Evolutionary conservation across 495 filamentous ascomycete genomes (phyloP), one percentile per base, ranked within the genome.

Genomic region (Talaromyces borbonicus): DNA sequence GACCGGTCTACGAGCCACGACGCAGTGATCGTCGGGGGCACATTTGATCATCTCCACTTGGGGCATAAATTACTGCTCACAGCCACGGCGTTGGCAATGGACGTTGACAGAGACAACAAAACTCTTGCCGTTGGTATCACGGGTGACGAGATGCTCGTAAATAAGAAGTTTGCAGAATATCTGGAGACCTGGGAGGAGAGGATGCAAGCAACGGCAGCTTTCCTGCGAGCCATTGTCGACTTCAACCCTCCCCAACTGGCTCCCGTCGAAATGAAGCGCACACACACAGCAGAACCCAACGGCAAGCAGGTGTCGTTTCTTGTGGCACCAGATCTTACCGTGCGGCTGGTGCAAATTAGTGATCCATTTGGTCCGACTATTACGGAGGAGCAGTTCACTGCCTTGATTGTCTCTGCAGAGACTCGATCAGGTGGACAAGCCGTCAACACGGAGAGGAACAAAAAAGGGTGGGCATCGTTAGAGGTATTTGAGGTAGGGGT

Each of bases 1-100:
- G 46, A 60, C 36, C 35, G 50, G 25, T 47, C 47, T 22, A 52
- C 43, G 15, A 54, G 58, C 36, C 74, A 81, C 57, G 58, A 62
- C 50, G 72, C 75, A 14, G 83, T 94, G 25, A 80, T 78, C n/a
- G 80, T 97, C 25, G 92, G 90, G 32, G 92, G 92, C 15, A 97
- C 92, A 3, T 98, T 97, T 59, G 92, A 98, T 62, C 87, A 97
- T 63, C 77, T 98, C 29, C 92, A 97, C 58, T 77, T 85, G 22
- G 92, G 92, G n/a, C 92, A 98, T 68, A 96, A 95, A 57, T 72
- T 96, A 18, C 77, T 98, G 5, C 70, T 98, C 27, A 90, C 90
- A 6, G 90, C 90, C 53, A 84, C 80, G 7, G 82, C 84, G 4
- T 69, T 95, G 40, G 69, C 86, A 8, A 62, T 90, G 14, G 73